phyloP scores from a whole-genome alignment of 2,329 filamentous ascomycete genomes.

The Didymella exigua region DNA sequence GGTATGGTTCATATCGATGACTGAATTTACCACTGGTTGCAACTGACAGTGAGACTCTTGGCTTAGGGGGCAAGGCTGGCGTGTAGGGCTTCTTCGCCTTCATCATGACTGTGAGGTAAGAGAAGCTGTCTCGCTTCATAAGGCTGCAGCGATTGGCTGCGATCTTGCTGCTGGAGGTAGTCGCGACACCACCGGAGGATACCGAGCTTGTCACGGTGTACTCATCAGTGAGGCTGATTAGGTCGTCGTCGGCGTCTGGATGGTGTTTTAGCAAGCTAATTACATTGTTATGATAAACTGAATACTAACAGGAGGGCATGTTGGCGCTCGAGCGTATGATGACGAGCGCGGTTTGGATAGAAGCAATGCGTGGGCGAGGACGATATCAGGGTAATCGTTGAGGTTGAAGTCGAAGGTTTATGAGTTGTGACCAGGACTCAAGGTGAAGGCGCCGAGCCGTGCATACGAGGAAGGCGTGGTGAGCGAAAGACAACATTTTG shows the following conservation, averaged over 20 bases:
- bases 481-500: background rate
- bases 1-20: background rate
- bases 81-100: slow-evolving; percentile 26
- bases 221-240: slow-evolving; percentile 18
- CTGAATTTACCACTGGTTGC: slow-evolving; percentile 5
- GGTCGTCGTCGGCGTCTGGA: slow-evolving; percentile 13
- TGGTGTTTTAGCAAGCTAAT: background rate
- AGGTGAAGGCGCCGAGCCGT: slow-evolving; percentile 3
- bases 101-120: slow-evolving; percentile 24
- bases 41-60: background rate
- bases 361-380: background rate
- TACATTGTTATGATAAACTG: background rate
- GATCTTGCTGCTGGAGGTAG: background rate
- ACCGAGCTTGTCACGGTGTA: background rate
- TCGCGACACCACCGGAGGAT: background rate
- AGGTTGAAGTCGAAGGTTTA: background rate
- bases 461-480: background rate
- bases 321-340: background rate
- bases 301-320: slow-evolving; percentile 9
- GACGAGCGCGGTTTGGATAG: background rate
- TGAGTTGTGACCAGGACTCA: background rate
- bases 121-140: slow-evolving; percentile 24
- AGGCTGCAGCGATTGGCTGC: background rate
- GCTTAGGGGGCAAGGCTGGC: background rate
- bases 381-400: background rate